A percentile compares a stretch with the other conserved stretches of the same genome.
Conservation (phyloP, 192 early-diverging fungal genomes). For the Pilobolus umbonatus region DNA sequence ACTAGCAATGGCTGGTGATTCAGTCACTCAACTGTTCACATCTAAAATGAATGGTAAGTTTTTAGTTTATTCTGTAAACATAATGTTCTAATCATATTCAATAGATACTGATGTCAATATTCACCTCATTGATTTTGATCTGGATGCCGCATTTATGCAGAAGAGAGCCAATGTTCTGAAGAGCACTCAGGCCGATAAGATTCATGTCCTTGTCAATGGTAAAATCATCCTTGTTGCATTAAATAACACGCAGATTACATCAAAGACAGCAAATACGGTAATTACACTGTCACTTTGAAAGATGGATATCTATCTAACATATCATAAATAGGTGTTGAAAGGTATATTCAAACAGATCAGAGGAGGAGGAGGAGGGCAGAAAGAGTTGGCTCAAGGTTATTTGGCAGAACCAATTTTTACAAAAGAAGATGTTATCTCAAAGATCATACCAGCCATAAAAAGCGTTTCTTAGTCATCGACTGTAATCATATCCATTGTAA, state of each 20-base stretch:
- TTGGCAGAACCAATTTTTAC: constrained; percentile 13
- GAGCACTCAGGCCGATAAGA: constrained; percentile 21
- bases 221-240: constrained; percentile 39
- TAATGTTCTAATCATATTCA: background rate
- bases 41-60: constrained; percentile 16
- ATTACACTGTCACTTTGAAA: background rate
- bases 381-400: constrained; percentile 41
- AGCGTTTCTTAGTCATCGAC: background rate
- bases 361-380: constrained; percentile 48
- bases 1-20: constrained; percentile 28
- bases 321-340: constrained; percentile 38
- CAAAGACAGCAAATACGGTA: constrained; percentile 28
- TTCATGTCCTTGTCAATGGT: constrained; percentile 43
- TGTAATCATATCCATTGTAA: too few species aligned
- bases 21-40: constrained; percentile 10
- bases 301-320: constrained; percentile 1
- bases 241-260: constrained; percentile 23
- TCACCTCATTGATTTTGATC: constrained; percentile 33
- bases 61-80: constrained; percentile 8
- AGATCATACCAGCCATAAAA: constrained; percentile 19
- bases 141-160: constrained; percentile 38
- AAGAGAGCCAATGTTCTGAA: constrained; percentile 42
- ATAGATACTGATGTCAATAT: constrained; percentile 29
- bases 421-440: constrained; percentile 9
- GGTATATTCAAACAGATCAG: constrained; percentile 36